Evolutionary conservation across 2,329 filamentous ascomycete genomes (phyloP).

Genomic region (Microdochium bolleyi): DNA sequence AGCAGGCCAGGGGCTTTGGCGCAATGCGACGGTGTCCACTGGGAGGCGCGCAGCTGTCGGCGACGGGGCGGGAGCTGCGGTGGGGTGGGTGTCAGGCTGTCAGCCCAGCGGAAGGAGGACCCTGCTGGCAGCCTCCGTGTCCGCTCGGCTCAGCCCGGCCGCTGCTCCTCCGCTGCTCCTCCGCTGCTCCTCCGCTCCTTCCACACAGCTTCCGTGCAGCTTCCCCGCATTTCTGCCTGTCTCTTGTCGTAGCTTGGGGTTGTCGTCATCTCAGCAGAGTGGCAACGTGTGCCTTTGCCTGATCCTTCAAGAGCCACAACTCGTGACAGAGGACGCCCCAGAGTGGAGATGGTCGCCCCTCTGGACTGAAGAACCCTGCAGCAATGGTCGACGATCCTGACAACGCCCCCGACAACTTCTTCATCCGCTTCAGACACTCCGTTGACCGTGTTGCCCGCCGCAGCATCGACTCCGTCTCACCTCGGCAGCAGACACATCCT

Average conservation of each 20-base stretch:
- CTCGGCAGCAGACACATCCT: conserved; percentile 11
- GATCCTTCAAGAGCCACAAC: too few relatives aligned
- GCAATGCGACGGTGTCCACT: not conserved
- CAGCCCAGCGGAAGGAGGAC: not conserved
- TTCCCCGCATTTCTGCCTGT: not conserved
- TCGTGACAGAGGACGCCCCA: too few relatives aligned
- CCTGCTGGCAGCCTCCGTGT: not conserved
- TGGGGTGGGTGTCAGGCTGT: too few relatives aligned
- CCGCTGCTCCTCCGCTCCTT: not conserved
- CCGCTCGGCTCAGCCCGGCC: not conserved
- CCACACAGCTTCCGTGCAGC: not conserved
- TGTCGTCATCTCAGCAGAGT: not conserved
- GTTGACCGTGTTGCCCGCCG: conserved; percentile 28
- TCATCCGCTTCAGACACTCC: conserved; percentile 31
- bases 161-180: too few relatives aligned
- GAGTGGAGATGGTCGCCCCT: too few relatives aligned
- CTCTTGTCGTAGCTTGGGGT: not conserved
- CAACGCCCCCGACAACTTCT: conserved; percentile 18
- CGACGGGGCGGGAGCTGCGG: too few relatives aligned
- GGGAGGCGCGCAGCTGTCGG: not conserved
- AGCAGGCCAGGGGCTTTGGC: not conserved
- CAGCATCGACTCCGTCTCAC: conserved; percentile 15
- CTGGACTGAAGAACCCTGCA: not conserved
- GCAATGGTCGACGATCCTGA: not conserved
- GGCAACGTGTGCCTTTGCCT: too few relatives aligned